These are phyloP conservation scores for Phytophthora capsici DNA, from an alignment of 352 stramenopile species.

Conservation along the genomic window DNA sequence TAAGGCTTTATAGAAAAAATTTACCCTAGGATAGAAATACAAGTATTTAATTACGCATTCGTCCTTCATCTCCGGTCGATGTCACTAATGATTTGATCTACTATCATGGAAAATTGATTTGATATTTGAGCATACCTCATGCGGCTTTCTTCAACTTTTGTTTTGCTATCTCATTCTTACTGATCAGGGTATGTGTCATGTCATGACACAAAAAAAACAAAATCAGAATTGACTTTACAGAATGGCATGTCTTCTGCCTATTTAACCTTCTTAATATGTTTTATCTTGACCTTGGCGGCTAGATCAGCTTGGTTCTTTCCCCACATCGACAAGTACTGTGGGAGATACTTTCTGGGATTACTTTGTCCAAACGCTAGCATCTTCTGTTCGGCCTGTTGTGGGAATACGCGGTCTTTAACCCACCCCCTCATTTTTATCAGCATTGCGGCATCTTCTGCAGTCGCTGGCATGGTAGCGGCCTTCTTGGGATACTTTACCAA, in stretches of 20 bases:
- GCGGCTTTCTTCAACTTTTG: too few relatives aligned
- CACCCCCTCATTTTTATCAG: conserved; percentile 4
- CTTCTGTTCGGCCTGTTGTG: neutral
- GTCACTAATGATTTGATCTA: too few relatives aligned
- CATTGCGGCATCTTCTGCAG: conserved; percentile 12
- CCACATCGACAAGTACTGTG: conserved; percentile 2
- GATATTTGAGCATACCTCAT: too few relatives aligned
- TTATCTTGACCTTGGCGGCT: conserved; percentile 3
- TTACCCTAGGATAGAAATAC: conserved; percentile 2
- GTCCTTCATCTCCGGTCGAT: too few relatives aligned
- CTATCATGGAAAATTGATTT: too few relatives aligned
- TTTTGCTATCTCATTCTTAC: too few relatives aligned
- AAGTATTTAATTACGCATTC: neutral
- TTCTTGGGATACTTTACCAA: conserved; percentile 15
- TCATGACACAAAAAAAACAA: too few relatives aligned
- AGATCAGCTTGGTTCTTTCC: neutral
- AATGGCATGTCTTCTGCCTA: too few relatives aligned
- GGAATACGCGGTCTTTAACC: neutral
- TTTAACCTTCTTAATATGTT: neutral
- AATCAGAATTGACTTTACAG: too few relatives aligned
- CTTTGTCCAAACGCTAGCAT: neutral
- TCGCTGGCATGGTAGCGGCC: neutral
- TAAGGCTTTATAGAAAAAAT: neutral
- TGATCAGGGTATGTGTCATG: too few relatives aligned
- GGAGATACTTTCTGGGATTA: neutral